Base-by-base conservation (phyloP, 139 green algal species). In the Chara braunii region DNA sequence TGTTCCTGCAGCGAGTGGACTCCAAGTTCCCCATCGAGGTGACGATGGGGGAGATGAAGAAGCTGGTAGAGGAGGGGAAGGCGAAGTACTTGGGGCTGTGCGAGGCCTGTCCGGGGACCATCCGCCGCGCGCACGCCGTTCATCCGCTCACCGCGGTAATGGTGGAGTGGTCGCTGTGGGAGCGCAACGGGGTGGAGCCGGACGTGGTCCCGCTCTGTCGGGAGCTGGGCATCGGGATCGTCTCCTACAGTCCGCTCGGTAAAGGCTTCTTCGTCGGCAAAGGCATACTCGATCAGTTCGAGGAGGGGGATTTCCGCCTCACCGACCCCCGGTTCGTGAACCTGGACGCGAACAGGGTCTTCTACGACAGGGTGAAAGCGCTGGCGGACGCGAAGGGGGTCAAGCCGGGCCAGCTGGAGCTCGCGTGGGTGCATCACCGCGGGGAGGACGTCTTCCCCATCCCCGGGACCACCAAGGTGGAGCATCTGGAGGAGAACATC, bases 381-480 rank as follows among this genome's bases (percentile, higher is more conserved):
- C 35, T 89, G 1, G 86, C 86, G 0, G 28, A 45, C 3, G 56
- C 58, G 42, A 90, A 90, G 68, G 81, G 79, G 2, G 80, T 58
- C 64, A 88, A 78, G 2, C 51, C 80, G 18, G 78, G 55, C 9
- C 86, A 92, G 82, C 55, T 92, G 55, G 82, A 85, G 8, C 77
- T 92, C 45, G 84, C 85, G 0, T 92, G 86, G 86, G 64, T 92
- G 51, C 71, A 85, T 28, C 33, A 61, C 0, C 80, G 83, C 42
- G 86, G 85, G 0, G 48, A 78, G 14, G 85, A 89, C 52, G 78
- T 91, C 2, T 67, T 88, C 50, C 79, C 85, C 40, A 90, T 90
- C 37, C 85, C 85, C 40, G 60, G 60, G 3, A 69, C 60, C 3
- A 69, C 60, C 22, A 5, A 11, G 51, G 3, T 68, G 14, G 18